Evolutionary conservation across 768 basidiomycete genomes (phyloP), one percentile per base, ranked within the genome.

Genomic region (Suillus subaureus): DNA sequence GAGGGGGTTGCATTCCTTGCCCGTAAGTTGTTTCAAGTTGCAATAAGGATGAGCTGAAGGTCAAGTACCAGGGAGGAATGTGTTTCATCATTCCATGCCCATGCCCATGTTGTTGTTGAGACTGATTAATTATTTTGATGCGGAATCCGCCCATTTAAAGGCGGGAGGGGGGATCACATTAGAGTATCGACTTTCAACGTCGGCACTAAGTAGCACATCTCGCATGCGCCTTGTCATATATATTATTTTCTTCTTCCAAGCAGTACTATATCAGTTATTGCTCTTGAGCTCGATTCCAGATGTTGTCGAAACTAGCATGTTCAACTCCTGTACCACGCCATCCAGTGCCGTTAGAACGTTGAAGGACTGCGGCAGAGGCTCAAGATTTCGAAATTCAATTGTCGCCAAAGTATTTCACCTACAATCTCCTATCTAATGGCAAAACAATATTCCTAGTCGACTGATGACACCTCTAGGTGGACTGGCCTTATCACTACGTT

Each of bases 51-150:
- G 21, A 28, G 9, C 45, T 49, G 51, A 64, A 70, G 16, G 66
- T 40, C 35, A 7, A 49, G 13, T 8, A 23, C 1, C 56, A 72
- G 78, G 71, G 77, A 7, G 79, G 80, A 39, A 78, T 70, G 47
- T 80, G 79, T 54, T 81, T 64, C 57, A 73, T 77, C 58, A 76
- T 80, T 61, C 79, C 79, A 7, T 62, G 74, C 21, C 79, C 78
- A 15, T 80, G 74, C n/a, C 79, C 78, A 15, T 80, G 39, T 54
- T 60, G 39, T 28, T 60, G 58, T 16, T 55, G 54, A 52, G 28
- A 28, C 6, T n/a, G 21, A 33, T 33, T 3, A n/a, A 33, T 33
- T n/a, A 33, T 9, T 2, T 33, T 54, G 28, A 54, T 6, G 2
- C 2, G 18, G 11, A 33, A 31, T 55, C 18, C 31, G 7, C 9